Evolutionary conservation across 345 rosid genomes (phyloP).

Genomic region (Rhodamnia rubescens): DNA sequence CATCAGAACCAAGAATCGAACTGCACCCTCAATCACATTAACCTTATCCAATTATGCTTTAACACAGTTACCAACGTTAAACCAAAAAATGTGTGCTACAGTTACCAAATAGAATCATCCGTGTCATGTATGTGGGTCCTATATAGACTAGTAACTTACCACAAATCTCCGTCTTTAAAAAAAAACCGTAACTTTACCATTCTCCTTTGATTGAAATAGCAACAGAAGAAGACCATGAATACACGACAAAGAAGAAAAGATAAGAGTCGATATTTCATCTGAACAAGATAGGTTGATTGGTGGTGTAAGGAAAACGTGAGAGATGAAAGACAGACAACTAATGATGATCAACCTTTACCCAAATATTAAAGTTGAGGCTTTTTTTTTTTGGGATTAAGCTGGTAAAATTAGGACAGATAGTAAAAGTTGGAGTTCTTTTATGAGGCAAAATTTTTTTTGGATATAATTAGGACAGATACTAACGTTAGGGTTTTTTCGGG

Average conservation of each 20-base stretch:
- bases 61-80: background rate
- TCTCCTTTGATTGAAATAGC: background rate
- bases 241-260: background rate
- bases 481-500: too few species aligned
- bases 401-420: too few species aligned
- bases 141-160: too few species aligned
- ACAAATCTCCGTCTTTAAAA: background rate
- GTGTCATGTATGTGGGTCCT: background rate
- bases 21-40: background rate
- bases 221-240: background rate
- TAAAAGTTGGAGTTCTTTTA: too few species aligned
- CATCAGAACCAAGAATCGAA: background rate
- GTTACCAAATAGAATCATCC: background rate
- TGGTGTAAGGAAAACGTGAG: background rate
- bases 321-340: background rate
- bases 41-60: background rate
- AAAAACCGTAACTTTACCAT: background rate
- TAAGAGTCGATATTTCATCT: background rate
- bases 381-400: too few species aligned
- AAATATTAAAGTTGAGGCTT: too few species aligned
- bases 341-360: background rate
- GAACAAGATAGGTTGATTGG: background rate
- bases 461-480: too few species aligned
- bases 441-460: too few species aligned
- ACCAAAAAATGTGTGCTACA: background rate